Evolutionary conservation across 768 basidiomycete genomes (phyloP).

Genomic region (Lactarius hatsudake): DNA sequence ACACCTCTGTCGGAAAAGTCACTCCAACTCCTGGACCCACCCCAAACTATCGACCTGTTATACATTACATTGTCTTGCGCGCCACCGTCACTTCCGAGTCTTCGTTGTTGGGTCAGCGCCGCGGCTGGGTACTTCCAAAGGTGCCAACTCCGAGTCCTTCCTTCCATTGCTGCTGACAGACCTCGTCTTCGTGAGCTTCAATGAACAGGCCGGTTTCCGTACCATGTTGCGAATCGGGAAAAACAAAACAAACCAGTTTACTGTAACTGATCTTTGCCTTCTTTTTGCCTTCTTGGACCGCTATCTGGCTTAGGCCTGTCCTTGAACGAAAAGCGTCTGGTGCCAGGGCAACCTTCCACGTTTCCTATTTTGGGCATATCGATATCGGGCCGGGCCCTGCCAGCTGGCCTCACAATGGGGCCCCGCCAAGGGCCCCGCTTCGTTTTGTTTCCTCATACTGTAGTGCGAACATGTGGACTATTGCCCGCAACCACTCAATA

Average conservation of each 20-base stretch:
- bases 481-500: not conserved
- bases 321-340: too few relatives aligned
- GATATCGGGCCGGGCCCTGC: too few relatives aligned
- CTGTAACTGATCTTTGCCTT: too few relatives aligned
- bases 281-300: too few relatives aligned
- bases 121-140: not conserved
- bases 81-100: not conserved
- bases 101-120: not conserved
- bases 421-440: not conserved
- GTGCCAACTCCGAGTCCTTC: not conserved
- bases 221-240: too few relatives aligned
- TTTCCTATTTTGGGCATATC: too few relatives aligned
- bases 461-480: not conserved
- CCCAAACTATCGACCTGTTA: not conserved
- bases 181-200: not conserved
- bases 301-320: too few relatives aligned
- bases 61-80: not conserved
- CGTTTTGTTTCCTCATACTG: not conserved
- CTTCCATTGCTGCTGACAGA: not conserved
- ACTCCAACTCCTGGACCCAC: not conserved
- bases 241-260: too few relatives aligned
- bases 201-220: not conserved
- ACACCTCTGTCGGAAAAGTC: too few relatives aligned
- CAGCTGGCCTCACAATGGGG: too few relatives aligned
- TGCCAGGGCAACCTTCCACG: too few relatives aligned